Base-by-base conservation (phyloP, 176 grass and related monocot species). In the Lolium multiflorum region DNA sequence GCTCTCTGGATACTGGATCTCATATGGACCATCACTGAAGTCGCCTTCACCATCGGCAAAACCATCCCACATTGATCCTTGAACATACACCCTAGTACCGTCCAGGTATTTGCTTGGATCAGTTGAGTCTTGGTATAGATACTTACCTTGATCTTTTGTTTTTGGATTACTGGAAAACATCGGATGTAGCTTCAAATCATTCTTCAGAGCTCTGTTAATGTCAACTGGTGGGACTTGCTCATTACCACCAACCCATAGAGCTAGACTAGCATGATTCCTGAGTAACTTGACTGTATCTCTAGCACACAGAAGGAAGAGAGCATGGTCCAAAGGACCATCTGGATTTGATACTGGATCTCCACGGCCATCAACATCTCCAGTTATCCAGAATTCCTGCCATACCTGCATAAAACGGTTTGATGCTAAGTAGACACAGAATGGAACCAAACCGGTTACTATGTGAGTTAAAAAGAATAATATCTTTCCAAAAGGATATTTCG, bases 311-410 rank as follows among this genome's bases (percentile, higher is more conserved):
- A 98, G 88, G 67, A 98, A 98, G 66, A 98, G 89, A 72, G 91
- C 89, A 91, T 98, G 97, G 73, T 98, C 97, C 76, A 98, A 79
- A 72, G 97, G 97, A 58, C 94, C 94, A 69, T 90, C 10, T 50
- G 79, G 88, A 63, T 98, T 98, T 80, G 97, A 98, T 65, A 98
- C n/a, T 13, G 97, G 97, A 64, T 82, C 50, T 83, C 97, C 94
- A 78, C 92, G 82, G 9, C 97, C 97, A 86, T 98, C 97, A 8
- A 91, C 87, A 84, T 98, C 97, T 86, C 97, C 94, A 84, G 97
- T 98, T 89, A 98, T 98, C 94, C 97, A 98, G 83, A 98, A 98
- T 66, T 98, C 94, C 74, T 98, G 97, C 97, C 97, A 98, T 57
- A 98, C 97, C 97, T 98, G 78, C 43, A 90, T 5, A 75, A 75